Base-by-base conservation (phyloP, 2,329 filamentous ascomycete genomes). In the Hymenoscyphus scutula region DNA sequence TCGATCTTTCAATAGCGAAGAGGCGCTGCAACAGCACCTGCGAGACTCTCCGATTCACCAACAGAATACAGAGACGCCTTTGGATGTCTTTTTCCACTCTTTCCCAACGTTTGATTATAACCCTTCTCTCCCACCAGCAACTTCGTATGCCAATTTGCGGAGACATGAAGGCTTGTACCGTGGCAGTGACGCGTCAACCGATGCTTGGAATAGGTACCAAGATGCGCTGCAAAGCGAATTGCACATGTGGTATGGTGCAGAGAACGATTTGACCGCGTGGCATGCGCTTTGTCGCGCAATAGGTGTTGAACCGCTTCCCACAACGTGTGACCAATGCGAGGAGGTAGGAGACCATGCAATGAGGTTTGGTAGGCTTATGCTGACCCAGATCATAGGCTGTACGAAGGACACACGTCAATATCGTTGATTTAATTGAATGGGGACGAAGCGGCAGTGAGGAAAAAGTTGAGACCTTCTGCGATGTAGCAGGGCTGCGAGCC, bases 141-240 rank as follows among this genome's bases (percentile, higher is more conserved):
- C 68, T 57, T 73, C 69, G 48, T 72, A 68, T 67, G 62, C 69
- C 59, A 69, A 66, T 51, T 68, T 72, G 59, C 67, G 34, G 61
- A 62, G 54, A 65, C 67, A 72, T 38, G 53, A 70, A 65, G 58
- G 62, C 55, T 68, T 62, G 66, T 54, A 51, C 61, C 60, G 61
- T 62, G 58, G 59, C 53, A 61, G 53, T 59, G 34, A 53, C 62
- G 58, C 45, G 57, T 65, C 63, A 63, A n/a, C n/a, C n/a, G 55
- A 65, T 70, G 58, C 67, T 27, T 68, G 61, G 66, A 61, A 67
- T 38, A 66, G 62, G 65, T 69, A 67, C n/a, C 62, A 70, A 65
- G 60, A 66, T 23, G 65, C 65, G 55, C 63, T 69, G 19, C 30
- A 66, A 64, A 64, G 67, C 63, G 67, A 70, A 66, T 57, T 69